Evolutionary conservation across 2,329 filamentous ascomycete genomes (phyloP).

Genomic region (Sphaerulina vaccinii): DNA sequence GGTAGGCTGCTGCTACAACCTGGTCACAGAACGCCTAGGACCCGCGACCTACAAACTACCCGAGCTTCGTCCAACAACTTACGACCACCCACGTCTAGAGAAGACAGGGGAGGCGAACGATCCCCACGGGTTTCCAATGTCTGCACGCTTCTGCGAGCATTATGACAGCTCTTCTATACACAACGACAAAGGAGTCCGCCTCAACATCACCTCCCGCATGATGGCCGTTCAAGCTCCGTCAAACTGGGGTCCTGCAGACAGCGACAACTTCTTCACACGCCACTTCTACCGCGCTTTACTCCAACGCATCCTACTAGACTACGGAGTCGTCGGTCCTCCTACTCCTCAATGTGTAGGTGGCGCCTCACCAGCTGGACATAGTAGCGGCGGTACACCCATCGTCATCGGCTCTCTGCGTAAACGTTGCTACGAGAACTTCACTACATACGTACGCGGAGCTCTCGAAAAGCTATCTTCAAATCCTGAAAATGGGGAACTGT

Average conservation of each 20-base stretch:
- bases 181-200: slow-evolving; percentile 61
- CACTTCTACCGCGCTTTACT: slow-evolving; percentile 91
- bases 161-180: slow-evolving; percentile 12
- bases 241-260: slow-evolving; percentile 84
- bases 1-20: slow-evolving; percentile 97
- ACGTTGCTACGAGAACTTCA: slow-evolving; percentile 71
- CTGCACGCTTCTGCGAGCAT: slow-evolving; percentile 61
- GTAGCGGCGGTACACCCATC: slow-evolving; percentile 62
- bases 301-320: slow-evolving; percentile 88
- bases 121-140: slow-evolving; percentile 93
- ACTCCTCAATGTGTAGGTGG: slow-evolving; percentile 29
- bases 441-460: slow-evolving; percentile 76
- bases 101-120: slow-evolving; percentile 72
- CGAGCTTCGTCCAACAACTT: slow-evolving; percentile 61
- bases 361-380: slow-evolving; percentile 37
- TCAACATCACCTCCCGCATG: slow-evolving; percentile 96
- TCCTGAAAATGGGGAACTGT: slow-evolving; percentile 56
- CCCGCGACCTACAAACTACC: slow-evolving; percentile 84
- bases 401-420: slow-evolving; percentile 86
- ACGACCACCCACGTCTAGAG: slow-evolving; percentile 62
- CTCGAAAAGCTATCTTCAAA: slow-evolving; percentile 69
- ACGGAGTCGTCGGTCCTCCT: slow-evolving; percentile 67
- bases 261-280: slow-evolving; percentile 82
- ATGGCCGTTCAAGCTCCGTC: slow-evolving; percentile 95
- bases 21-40: slow-evolving; percentile 84